phyloP scores from a whole-genome alignment of 148 eudicot species.

The Rhododendron ovatum region DNA sequence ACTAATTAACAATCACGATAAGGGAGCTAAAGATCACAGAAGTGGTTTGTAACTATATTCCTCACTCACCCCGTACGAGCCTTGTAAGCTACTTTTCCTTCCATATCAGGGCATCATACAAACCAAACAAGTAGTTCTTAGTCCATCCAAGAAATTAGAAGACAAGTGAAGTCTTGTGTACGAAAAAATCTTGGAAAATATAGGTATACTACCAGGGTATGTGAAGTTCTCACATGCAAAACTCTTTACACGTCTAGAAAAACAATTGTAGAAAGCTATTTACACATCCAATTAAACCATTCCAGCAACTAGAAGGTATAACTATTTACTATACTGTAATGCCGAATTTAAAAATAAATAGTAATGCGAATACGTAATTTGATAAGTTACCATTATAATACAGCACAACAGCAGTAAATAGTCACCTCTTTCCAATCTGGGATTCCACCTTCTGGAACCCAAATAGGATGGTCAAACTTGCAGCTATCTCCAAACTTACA shows the following conservation, averaged over 20 bases:
- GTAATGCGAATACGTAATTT: slow-evolving; percentile 17
- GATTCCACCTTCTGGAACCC: slow-evolving; percentile 99
- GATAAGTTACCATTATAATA: slow-evolving; percentile 18
- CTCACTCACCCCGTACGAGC: neutral
- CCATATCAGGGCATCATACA: slow-evolving; percentile 5
- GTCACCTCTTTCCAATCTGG: slow-evolving; percentile 99
- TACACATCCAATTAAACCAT: neutral
- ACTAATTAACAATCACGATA: neutral
- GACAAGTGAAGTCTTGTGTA: neutral
- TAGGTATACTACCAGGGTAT: neutral
- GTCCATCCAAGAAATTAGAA: neutral
- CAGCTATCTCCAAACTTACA: slow-evolving; percentile 98
- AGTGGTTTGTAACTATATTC: neutral
- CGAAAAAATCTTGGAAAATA: neutral
- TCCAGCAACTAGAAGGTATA: neutral
- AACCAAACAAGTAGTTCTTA: neutral
- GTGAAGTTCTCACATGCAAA: neutral
- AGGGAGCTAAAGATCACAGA: neutral
- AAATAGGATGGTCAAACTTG: slow-evolving; percentile 99
- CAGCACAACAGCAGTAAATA: slow-evolving; percentile 32
- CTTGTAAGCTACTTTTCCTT: neutral
- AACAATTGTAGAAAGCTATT: neutral
- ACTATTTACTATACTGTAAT: neutral
- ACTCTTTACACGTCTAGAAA: neutral
- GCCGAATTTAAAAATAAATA: neutral